Conservation (phyloP, 768 basidiomycete species). For the Omphalotus guepiniiformis region DNA sequence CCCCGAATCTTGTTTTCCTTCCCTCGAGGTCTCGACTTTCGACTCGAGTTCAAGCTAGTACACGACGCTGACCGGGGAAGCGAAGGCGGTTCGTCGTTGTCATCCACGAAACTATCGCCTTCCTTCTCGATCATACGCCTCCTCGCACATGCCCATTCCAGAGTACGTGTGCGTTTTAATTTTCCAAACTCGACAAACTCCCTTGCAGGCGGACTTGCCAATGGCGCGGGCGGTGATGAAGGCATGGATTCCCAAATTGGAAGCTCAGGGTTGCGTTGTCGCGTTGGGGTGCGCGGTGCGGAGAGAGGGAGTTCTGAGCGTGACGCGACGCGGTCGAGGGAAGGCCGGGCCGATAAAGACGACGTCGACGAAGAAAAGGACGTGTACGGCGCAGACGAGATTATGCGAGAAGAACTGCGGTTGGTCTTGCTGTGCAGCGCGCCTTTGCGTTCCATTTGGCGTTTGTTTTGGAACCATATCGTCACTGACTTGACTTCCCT, state of each 20-base stretch:
- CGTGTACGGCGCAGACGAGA: background rate
- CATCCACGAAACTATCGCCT: background rate
- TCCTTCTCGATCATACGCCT: constrained; percentile 19
- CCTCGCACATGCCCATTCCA: constrained; percentile 73
- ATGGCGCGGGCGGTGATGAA: constrained; percentile 55
- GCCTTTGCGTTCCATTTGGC: constrained; percentile 46
- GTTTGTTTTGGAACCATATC: constrained; percentile 85
- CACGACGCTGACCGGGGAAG: background rate
- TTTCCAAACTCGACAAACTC: constrained; percentile 46
- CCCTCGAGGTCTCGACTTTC: background rate
- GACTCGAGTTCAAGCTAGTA: background rate
- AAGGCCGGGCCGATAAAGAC: constrained; percentile 16
- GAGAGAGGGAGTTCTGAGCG: constrained; percentile 38
- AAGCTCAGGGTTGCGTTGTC: constrained; percentile 24
- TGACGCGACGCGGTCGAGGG: constrained; percentile 58
- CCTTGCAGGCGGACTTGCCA: constrained; percentile 45
- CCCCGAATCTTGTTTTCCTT: background rate
- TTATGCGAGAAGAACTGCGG: constrained; percentile 5
- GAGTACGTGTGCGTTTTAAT: constrained; percentile 45
- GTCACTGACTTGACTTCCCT: constrained; percentile 70
- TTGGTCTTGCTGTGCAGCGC: constrained; percentile 15
- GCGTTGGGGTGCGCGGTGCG: constrained; percentile 10
- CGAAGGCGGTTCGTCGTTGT: constrained; percentile 2
- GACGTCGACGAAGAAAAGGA: background rate
- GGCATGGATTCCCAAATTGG: constrained; percentile 56